phyloP scores from a whole-genome alignment of 2,329 filamentous ascomycete genomes.

The Trichoderma pleuroti region DNA sequence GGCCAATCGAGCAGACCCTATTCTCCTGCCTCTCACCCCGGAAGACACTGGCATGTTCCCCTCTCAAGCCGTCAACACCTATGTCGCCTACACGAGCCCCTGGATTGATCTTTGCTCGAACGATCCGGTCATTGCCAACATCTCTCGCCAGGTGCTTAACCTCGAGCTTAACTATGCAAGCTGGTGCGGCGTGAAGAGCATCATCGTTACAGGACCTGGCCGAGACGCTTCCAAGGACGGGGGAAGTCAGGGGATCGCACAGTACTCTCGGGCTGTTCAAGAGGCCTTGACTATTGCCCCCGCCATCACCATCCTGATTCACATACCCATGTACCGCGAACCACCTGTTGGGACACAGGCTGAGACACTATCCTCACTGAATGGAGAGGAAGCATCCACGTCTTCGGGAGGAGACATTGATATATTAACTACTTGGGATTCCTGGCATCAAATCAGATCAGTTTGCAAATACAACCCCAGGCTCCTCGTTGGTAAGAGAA shows the following conservation, averaged over 20 bases:
- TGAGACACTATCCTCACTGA: slow-evolving; percentile 49
- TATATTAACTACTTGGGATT: slow-evolving; percentile 81
- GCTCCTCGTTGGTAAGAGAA: slow-evolving; percentile 74
- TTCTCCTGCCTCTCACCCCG: slow-evolving; percentile 67
- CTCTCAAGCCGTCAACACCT: slow-evolving; percentile 63
- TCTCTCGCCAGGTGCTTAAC: slow-evolving; percentile 86
- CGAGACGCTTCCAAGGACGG: slow-evolving; percentile 54
- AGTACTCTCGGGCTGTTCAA: slow-evolving; percentile 80
- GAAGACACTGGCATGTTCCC: slow-evolving; percentile 74
- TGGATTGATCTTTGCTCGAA: slow-evolving; percentile 89
- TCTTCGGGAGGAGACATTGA: slow-evolving; percentile 52
- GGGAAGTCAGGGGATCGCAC: slow-evolving; percentile 54
- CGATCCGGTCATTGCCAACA: slow-evolving; percentile 76
- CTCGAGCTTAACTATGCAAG: slow-evolving; percentile 92
- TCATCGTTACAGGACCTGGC: slow-evolving; percentile 77
- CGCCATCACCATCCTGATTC: slow-evolving; percentile 75
- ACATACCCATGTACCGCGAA: slow-evolving; percentile 79
- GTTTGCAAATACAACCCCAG: slow-evolving; percentile 80
- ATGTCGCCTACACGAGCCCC: slow-evolving; percentile 76
- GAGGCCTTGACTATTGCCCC: slow-evolving; percentile 72
- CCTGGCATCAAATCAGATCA: slow-evolving; percentile 83
- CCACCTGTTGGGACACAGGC: slow-evolving; percentile 53
- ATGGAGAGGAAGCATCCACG: slow-evolving; percentile 32
- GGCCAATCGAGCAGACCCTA: slow-evolving; percentile 51
- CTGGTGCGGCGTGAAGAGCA: slow-evolving; percentile 84